Conservation (phyloP, 2,329 filamentous ascomycete genomes). For the Botrytis squamosa region DNA sequence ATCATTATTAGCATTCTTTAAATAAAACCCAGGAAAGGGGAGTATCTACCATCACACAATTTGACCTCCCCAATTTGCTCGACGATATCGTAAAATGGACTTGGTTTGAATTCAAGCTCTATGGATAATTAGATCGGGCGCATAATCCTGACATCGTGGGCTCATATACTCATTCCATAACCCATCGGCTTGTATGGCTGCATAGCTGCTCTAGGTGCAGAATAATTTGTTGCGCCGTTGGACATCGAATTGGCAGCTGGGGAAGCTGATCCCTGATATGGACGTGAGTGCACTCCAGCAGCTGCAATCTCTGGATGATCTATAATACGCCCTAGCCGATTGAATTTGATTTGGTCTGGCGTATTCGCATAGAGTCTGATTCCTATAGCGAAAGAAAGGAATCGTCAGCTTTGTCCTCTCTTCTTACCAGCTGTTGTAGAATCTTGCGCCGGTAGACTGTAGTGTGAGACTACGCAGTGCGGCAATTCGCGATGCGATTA, state of each 20-base stretch:
- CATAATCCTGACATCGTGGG: not conserved
- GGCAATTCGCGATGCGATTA: not conserved
- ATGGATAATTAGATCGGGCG: slow-evolving; percentile 23
- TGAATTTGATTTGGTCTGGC: slow-evolving; percentile 31
- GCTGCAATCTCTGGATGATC: slow-evolving; percentile 27
- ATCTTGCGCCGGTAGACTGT: not conserved
- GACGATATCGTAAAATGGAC: slow-evolving; percentile 79
- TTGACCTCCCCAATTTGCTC: slow-evolving; percentile 62
- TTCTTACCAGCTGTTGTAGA: not conserved
- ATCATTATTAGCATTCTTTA: slow-evolving; percentile 19
- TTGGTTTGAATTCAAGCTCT: slow-evolving; percentile 63
- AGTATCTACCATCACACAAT: slow-evolving; percentile 68
- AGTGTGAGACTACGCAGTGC: not conserved
- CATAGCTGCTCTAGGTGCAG: slow-evolving; percentile 14
- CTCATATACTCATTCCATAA: slow-evolving; percentile 20
- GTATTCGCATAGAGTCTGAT: slow-evolving; percentile 29
- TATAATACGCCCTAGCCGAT: slow-evolving; percentile 35
- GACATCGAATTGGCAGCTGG: slow-evolving; percentile 25
- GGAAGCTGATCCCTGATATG: slow-evolving; percentile 24
- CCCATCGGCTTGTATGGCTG: slow-evolving; percentile 15
- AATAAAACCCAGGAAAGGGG: not conserved
- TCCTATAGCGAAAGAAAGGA: slow-evolving; percentile 26
- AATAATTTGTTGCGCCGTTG: not conserved
- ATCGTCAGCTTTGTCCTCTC: not conserved
- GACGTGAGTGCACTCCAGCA: not conserved